phyloP scores from a whole-genome alignment of 768 basidiomycete species.

The Hericium alpestre region DNA sequence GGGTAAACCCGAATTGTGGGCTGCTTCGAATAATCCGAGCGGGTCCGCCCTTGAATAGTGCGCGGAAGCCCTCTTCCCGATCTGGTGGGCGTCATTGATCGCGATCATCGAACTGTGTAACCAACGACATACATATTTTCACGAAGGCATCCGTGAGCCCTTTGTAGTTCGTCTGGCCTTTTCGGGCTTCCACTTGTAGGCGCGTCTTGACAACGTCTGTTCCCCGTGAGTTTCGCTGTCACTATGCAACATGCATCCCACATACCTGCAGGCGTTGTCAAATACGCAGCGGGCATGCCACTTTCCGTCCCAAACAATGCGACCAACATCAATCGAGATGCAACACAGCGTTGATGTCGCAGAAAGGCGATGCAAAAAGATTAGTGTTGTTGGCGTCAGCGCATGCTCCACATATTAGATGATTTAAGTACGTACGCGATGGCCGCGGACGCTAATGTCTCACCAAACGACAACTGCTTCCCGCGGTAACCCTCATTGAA shows the following conservation, averaged over 20 bases:
- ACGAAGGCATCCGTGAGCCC: conserved; percentile 81
- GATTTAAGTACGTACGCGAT: conserved; percentile 50
- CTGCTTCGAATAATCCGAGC: conserved; percentile 84
- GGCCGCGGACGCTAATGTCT: conserved; percentile 76
- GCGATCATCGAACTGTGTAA: not conserved
- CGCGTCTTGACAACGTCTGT: conserved; percentile 96
- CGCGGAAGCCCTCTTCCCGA: conserved; percentile 79
- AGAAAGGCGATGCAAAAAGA: too few species aligned
- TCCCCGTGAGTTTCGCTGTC: conserved; percentile 5
- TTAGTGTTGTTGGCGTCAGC: conserved; percentile 1
- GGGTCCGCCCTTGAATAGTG: conserved; percentile 86
- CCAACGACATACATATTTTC: conserved; percentile 64
- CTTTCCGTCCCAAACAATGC: conserved; percentile 30
- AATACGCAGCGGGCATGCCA: conserved; percentile 95
- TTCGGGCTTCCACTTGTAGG: conserved; percentile 83
- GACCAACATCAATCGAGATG: not conserved
- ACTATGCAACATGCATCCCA: conserved; percentile 2
- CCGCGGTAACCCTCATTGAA: conserved; percentile 95
- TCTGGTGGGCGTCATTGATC: conserved; percentile 31
- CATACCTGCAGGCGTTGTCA: conserved; percentile 84
- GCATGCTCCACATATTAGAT: not conserved
- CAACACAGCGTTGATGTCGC: not conserved
- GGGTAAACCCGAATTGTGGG: conserved; percentile 89
- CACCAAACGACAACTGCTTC: conserved; percentile 82
- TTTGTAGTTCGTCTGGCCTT: conserved; percentile 87